These are phyloP conservation scores for Zygoascus bituminiphila DNA, from an alignment of 805 yeast genomes.

Conservation along the genomic window DNA sequence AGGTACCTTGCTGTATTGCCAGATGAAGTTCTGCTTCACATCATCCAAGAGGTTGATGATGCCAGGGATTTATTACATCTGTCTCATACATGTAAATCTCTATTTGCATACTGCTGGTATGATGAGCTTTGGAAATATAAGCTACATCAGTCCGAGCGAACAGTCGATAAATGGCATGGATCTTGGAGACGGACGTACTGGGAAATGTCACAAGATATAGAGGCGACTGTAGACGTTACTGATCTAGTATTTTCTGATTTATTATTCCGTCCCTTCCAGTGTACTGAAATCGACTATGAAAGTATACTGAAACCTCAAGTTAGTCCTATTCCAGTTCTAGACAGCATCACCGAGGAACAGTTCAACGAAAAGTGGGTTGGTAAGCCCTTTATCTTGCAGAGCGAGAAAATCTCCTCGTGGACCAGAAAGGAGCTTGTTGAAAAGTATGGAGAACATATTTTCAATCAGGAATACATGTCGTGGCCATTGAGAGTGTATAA, in stretches of 20 bases:
- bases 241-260: constrained; percentile 57
- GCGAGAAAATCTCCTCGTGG: constrained; percentile 58
- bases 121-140: constrained; percentile 77
- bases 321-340: constrained; percentile 23
- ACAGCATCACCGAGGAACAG: constrained; percentile 42
- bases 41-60: constrained; percentile 42
- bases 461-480: constrained; percentile 78
- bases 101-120: constrained; percentile 64
- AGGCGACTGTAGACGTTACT: constrained; percentile 33
- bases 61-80: constrained; percentile 42
- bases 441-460: constrained; percentile 49
- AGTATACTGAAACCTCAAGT: constrained; percentile 42
- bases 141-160: constrained; percentile 31
- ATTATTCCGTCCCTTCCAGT: constrained; percentile 76
- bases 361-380: constrained; percentile 42
- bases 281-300: constrained; percentile 59
- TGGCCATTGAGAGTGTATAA: constrained; percentile 63
- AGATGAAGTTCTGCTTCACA: constrained; percentile 55
- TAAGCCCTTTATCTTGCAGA: constrained; percentile 54
- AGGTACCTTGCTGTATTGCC: constrained; percentile 38
- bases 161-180: constrained; percentile 53
- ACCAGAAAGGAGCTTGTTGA: constrained; percentile 38
- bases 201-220: constrained; percentile 23
- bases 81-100: constrained; percentile 52
- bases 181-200: constrained; percentile 68